Evolutionary conservation across 768 basidiomycete genomes (phyloP).

Genomic region (Wakefieldia striispora): DNA sequence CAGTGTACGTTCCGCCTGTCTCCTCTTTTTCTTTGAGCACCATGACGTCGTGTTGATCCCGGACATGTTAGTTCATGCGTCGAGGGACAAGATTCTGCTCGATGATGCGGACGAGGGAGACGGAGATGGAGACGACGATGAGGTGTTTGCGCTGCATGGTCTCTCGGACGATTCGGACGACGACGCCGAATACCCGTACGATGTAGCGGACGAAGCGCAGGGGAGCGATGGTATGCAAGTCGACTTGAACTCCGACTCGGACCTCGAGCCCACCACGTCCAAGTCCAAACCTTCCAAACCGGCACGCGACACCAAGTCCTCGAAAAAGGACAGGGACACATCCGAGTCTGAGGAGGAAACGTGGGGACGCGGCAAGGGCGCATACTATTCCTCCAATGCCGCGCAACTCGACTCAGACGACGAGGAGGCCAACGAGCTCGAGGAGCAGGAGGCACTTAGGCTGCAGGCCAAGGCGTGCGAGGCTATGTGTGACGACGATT

Average conservation of each 20-base stretch:
- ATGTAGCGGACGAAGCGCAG: slow-evolving; percentile 10
- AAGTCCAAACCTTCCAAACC: slow-evolving; percentile 14
- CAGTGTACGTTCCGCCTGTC: slow-evolving; percentile 52
- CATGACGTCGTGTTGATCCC: neutral
- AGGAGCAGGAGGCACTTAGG: slow-evolving; percentile 82
- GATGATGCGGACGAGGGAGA: slow-evolving; percentile 52
- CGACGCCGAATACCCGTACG: slow-evolving; percentile 31
- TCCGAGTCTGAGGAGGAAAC: slow-evolving; percentile 45
- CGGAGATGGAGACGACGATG: slow-evolving; percentile 63
- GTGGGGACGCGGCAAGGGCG: slow-evolving; percentile 79
- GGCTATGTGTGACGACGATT: slow-evolving; percentile 74
- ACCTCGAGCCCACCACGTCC: neutral
- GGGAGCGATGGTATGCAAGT: slow-evolving; percentile 24
- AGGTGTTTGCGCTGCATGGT: slow-evolving; percentile 75
- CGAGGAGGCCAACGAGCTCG: slow-evolving; percentile 84
- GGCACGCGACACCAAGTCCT: slow-evolving; percentile 10
- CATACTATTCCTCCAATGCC: slow-evolving; percentile 87
- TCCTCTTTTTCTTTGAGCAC: neutral
- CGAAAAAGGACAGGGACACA: neutral
- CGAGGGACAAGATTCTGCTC: slow-evolving; percentile 74
- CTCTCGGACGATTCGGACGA: slow-evolving; percentile 36
- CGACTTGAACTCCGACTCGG: slow-evolving; percentile 4
- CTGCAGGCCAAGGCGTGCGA: slow-evolving; percentile 76
- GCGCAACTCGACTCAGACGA: slow-evolving; percentile 79
- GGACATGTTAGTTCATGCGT: slow-evolving; percentile 56